Evolutionary conservation across 2,329 filamentous ascomycete species (phyloP), one percentile per base, ranked within the genome.

Genomic region (Aphanocladium album): DNA sequence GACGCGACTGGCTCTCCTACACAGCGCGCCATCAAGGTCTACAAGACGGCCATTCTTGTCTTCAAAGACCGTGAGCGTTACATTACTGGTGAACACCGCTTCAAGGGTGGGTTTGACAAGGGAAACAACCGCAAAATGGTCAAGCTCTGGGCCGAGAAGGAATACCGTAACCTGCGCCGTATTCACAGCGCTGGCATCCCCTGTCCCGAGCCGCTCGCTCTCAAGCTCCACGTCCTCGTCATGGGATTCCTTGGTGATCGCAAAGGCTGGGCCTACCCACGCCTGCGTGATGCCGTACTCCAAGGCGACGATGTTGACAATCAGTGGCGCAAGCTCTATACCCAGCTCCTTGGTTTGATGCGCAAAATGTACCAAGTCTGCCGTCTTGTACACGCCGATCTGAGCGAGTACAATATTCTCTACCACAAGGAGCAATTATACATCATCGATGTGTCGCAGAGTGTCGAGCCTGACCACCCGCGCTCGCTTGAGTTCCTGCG

Each of bases 21-120:
- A 0, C 91, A 96, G 69, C 86, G 91, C 53, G 95, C 95, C 14
- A 92, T 98, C 80, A 99, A 99, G 78, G 91, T 99, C 55, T 99
- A 99, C 85, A 99, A 99, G 83, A 99, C 95, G 8, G 90, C 90
- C 59, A 99, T 99, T 65, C 79, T 99, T 35, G 92, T 96, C 25
- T 99, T 99, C 85, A 98, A 98, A 78, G 95, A 99, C 76, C 85
- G 95, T 62, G 93, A 97, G 76, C 89, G 92, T 69, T 99, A 99
- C 75, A 95, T 99, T 64, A 89, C 89, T 1, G 95, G 95, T 66
- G 95, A 99, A 76, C 92, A 93, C 76, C 83, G 95, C 25, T 99
- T 99, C 80, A 86, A 91, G 67, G 83, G 87, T 63, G 93, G 93
- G 54, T 95, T 93, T 72, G 95, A 93, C 77, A 98, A 97, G 80